phyloP scores from a whole-genome alignment of 140 eudicot genomes.

The Senecio squalidus region DNA sequence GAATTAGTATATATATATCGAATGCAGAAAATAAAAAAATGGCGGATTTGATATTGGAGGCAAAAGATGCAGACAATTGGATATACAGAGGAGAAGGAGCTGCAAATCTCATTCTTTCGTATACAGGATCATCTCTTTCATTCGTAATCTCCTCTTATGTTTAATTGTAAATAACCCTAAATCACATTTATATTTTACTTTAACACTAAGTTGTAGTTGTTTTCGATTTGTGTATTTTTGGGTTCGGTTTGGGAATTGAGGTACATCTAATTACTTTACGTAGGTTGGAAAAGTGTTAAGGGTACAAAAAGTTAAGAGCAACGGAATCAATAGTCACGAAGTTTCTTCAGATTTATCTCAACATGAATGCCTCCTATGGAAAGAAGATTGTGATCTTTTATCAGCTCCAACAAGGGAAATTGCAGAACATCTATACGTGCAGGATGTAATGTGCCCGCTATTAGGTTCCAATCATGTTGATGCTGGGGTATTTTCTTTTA shows the following conservation, averaged over 20 bases:
- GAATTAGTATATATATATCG: background rate
- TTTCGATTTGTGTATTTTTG: no score
- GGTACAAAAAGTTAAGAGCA: constrained; percentile 55
- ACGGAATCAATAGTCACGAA: constrained; percentile 42
- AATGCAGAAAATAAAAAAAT: constrained; percentile 6
- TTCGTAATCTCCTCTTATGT: constrained; percentile 29
- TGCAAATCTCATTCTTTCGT: constrained; percentile 73
- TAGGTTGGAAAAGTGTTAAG: constrained; percentile 88
- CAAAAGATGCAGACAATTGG: constrained; percentile 61
- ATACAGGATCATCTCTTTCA: constrained; percentile 47
- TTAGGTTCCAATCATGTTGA: constrained; percentile 84
- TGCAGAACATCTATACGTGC: constrained; percentile 63
- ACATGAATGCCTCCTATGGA: constrained; percentile 72
- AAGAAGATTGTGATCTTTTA: constrained; percentile 47
- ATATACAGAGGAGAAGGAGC: constrained; percentile 86
- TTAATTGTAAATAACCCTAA: background rate
- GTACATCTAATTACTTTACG: constrained; percentile 2
- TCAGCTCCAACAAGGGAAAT: constrained; percentile 68
- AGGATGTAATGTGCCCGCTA: constrained; percentile 66
- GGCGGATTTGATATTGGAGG: constrained; percentile 41
- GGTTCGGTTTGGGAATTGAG: background rate
- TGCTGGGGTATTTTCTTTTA: constrained; percentile 91
- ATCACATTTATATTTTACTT: no score
- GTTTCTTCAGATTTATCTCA: constrained; percentile 44
- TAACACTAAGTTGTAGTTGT: no score